Evolutionary conservation across 306 rosid genomes (phyloP).

Genomic region (Quercus parvula): DNA sequence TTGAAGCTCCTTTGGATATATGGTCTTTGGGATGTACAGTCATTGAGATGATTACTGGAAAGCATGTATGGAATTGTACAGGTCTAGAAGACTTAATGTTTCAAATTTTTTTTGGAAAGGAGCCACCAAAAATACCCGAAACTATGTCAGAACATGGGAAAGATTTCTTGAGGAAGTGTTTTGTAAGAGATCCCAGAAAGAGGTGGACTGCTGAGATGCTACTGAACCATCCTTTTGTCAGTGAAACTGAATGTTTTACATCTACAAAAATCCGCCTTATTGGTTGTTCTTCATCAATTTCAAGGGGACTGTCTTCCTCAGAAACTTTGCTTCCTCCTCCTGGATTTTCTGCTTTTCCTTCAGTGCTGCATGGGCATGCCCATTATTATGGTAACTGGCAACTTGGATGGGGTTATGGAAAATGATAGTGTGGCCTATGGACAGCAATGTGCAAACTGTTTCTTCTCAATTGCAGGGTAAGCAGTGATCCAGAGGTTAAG

Average conservation of each 20-base stretch:
- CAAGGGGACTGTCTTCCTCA: background rate
- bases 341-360: background rate
- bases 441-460: no score
- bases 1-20: background rate
- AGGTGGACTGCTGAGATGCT: background rate
- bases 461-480: no score
- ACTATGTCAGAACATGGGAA: background rate
- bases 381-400: no score
- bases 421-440: no score
- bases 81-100: background rate
- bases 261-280: background rate
- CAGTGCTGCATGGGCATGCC: no score
- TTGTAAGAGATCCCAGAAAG: background rate
- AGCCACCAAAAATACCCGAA: no score
- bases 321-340: background rate
- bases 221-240: background rate
- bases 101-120: no score
- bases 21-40: background rate
- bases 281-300: background rate
- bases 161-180: constrained; percentile 1
- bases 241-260: background rate
- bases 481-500: no score
- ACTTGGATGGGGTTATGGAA: no score
- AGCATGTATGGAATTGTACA: background rate
- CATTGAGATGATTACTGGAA: background rate